Evolutionary conservation across 768 basidiomycete genomes (phyloP).

Genomic region (Suillus cothurnatus): DNA sequence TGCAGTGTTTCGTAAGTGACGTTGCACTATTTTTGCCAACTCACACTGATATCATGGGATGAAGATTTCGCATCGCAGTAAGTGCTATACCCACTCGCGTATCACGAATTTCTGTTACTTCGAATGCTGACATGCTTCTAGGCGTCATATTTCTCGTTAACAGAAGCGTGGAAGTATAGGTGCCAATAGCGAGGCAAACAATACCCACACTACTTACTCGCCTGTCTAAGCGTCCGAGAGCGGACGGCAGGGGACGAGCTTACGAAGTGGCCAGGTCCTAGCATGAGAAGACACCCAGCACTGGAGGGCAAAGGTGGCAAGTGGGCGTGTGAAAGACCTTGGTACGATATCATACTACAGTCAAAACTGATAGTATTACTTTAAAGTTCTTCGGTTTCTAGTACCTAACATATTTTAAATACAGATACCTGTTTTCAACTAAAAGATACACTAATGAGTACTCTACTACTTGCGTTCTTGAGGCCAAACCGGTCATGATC

Average conservation of each 20-base stretch:
- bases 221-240: background rate
- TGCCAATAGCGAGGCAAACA: background rate
- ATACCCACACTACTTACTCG: constrained; percentile 3
- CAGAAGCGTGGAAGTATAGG: background rate
- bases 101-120: background rate
- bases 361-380: background rate
- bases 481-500: background rate
- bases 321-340: background rate
- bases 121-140: background rate
- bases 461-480: background rate
- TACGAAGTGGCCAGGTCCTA: constrained; percentile 2
- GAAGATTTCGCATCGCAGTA: background rate
- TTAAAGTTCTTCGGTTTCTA: too few species aligned
- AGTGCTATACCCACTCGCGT: constrained; percentile 6
- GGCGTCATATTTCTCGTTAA: background rate
- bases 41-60: constrained; percentile 7
- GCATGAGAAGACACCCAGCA: constrained; percentile 2
- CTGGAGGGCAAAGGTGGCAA: background rate
- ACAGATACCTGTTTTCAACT: background rate
- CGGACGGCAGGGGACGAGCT: background rate
- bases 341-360: background rate
- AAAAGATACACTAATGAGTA: background rate
- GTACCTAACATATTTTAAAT: too few species aligned
- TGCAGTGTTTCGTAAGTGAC: constrained; percentile 2
- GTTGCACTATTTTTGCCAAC: constrained; percentile 11